Evolutionary conservation across 352 stramenopile genomes (phyloP), one percentile per base, ranked within the genome.

Genomic region (Globisporangium parvum): DNA sequence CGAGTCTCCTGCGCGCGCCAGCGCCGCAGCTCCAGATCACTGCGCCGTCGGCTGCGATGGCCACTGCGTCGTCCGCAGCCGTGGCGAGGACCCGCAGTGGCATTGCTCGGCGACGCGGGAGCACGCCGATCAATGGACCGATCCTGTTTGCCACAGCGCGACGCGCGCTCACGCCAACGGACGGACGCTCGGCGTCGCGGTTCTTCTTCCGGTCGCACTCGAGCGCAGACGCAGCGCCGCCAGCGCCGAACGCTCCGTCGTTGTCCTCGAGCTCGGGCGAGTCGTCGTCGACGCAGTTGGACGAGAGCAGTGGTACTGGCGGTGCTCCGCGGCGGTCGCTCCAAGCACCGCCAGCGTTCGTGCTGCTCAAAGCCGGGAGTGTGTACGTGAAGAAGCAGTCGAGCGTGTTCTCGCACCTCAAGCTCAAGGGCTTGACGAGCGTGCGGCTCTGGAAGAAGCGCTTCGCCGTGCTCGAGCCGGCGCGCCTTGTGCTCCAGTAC

Each of bases 351-450:
- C 61, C 65, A 47, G 74, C 77, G 21, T 88, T 82, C 53, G 57
- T 78, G 37, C 69, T 73, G 3, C 60, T 93, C 44, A 91, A 92
- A 55, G 64, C 70, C n/a, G 75, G 77, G 37, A 65, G 53, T 21
- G 79, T 95, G 21, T 70, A 88, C 23, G 85, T 95, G 24, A 89
- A 90, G 62, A 95, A 93, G 61, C 71, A 85, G 44, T 77, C 71
- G 51, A 91, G 82, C 53, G 60, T 93, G 50, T 87, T 93, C 49
- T 75, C 82, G 24, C 79, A 88, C 48, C 54, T 91, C 55, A 87
- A 91, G 53, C 61, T 88, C 53, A 86, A 80, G 45, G 71, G 78
- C 2, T 55, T 78, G 15, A 69, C 63, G 33, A 87, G 73, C 46
- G 64, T 68, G 35, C 67, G 79, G 10, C 68, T 87, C 52, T 95